Evolutionary conservation across 148 eudicot species (phyloP).

Genomic region (Gaultheria prostrata): DNA sequence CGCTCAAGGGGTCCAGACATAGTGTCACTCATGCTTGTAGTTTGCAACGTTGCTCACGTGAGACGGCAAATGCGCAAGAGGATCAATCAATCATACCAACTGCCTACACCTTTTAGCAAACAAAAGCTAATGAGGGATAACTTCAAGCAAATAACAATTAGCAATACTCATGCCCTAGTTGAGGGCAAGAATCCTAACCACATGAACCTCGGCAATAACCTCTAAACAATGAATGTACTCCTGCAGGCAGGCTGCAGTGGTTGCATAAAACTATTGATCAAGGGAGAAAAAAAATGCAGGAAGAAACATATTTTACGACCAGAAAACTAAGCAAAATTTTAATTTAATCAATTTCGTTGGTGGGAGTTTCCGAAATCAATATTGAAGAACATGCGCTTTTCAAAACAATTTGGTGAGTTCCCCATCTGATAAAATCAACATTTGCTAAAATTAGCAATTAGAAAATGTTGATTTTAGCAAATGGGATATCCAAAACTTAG

Average conservation of each 20-base stretch:
- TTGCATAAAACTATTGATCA: not conserved
- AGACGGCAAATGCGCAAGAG: constrained; percentile 21
- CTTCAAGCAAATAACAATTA: not conserved
- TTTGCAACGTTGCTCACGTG: constrained; percentile 30
- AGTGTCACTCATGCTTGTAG: constrained; percentile 44
- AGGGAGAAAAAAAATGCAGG: not conserved
- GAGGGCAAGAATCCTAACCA: not conserved
- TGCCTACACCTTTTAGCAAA: constrained; percentile 26
- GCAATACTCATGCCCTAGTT: not conserved
- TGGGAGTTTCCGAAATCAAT: not conserved
- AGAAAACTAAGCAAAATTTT: not conserved
- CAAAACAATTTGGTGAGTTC: not conserved
- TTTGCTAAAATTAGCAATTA: no score
- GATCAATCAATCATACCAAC: constrained; percentile 29
- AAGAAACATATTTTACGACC: not conserved
- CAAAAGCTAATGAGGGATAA: not conserved
- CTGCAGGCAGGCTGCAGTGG: no score
- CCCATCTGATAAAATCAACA: no score
- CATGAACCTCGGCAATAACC: not conserved
- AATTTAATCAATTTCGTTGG: not conserved
- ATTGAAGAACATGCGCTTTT: not conserved
- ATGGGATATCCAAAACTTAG: not conserved
- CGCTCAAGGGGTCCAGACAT: constrained; percentile 61
- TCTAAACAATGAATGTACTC: no score
- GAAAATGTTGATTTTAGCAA: no score